Evolutionary conservation across 495 filamentous ascomycete genomes (phyloP).

Genomic region (Tuber microsphaerosporum): DNA sequence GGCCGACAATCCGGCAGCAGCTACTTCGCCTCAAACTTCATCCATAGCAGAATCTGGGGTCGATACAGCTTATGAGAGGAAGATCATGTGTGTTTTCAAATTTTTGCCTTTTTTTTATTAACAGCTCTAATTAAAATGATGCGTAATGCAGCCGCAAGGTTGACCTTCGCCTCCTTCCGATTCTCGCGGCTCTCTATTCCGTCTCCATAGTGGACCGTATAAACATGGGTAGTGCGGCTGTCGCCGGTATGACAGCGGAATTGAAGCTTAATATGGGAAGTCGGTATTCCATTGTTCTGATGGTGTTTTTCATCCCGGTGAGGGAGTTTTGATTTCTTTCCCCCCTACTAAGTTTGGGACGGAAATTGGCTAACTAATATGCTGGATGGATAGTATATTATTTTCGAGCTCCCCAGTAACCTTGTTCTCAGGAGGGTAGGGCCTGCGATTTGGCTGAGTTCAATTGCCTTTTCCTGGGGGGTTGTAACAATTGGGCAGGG

Average conservation of each 20-base stretch:
- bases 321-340: not conserved
- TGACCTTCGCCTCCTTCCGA: conserved; percentile 37
- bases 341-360: not conserved
- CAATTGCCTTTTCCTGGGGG: conserved; percentile 59
- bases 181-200: conserved; percentile 34
- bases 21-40: conserved; percentile 5
- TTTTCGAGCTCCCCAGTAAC: conserved; percentile 62
- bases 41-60: conserved; percentile 25
- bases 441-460: conserved; percentile 62
- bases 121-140: conserved; percentile 8
- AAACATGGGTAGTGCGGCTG: conserved; percentile 52
- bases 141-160: conserved; percentile 24
- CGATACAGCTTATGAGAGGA: conserved; percentile 35
- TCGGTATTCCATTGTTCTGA: conserved; percentile 40
- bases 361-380: not conserved
- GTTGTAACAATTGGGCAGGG: conserved; percentile 65
- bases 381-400: conserved; percentile 43
- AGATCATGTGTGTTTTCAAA: conserved; percentile 28
- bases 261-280: conserved; percentile 42
- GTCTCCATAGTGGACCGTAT: conserved; percentile 36
- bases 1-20: not conserved
- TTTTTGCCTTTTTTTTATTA: not conserved
- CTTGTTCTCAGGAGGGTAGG: conserved; percentile 58
- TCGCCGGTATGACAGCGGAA: conserved; percentile 51
- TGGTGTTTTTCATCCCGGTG: conserved; percentile 44